These are phyloP conservation scores for Ceratocystis cubensis DNA, from an alignment of 2,329 filamentous ascomycete genomes.

Conservation along the genomic window DNA sequence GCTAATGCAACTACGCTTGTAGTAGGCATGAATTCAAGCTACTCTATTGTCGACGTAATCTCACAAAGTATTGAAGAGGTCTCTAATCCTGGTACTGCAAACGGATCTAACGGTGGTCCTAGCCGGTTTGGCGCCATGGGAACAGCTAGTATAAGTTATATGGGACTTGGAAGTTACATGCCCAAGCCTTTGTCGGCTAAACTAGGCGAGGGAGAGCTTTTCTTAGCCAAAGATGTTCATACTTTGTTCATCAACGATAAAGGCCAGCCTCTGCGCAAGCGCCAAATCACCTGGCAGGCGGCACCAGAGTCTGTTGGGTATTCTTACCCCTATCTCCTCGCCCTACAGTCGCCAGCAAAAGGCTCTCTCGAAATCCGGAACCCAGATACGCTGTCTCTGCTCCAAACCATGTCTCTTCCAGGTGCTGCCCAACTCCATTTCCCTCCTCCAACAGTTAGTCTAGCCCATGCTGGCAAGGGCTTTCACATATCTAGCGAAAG, in stretches of 20 bases:
- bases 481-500: conserved; percentile 89
- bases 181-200: conserved; percentile 80
- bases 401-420: conserved; percentile 73
- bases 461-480: conserved; percentile 92
- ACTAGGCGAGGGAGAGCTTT: conserved; percentile 67
- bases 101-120: conserved; percentile 49
- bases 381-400: conserved; percentile 74
- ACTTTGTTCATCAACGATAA: conserved; percentile 80
- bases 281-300: conserved; percentile 81
- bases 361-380: conserved; percentile 83
- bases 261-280: conserved; percentile 67
- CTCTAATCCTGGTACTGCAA: conserved; percentile 59
- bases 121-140: conserved; percentile 73
- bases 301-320: conserved; percentile 89
- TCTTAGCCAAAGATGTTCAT: conserved; percentile 96
- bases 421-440: conserved; percentile 80
- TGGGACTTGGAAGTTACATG: conserved; percentile 83
- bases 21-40: conserved; percentile 82
- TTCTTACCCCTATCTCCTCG: conserved; percentile 89
- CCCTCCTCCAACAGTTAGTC: conserved; percentile 77
- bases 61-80: conserved; percentile 66
- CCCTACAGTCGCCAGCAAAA: conserved; percentile 70
- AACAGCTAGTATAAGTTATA: conserved; percentile 86
- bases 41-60: conserved; percentile 75
- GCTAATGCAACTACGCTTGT: conserved; percentile 74